Percentiles rank a stretch among this genome's conserved stretches.
Conservation (phyloP, 345 rosid species). For the Balakata baccata region DNA sequence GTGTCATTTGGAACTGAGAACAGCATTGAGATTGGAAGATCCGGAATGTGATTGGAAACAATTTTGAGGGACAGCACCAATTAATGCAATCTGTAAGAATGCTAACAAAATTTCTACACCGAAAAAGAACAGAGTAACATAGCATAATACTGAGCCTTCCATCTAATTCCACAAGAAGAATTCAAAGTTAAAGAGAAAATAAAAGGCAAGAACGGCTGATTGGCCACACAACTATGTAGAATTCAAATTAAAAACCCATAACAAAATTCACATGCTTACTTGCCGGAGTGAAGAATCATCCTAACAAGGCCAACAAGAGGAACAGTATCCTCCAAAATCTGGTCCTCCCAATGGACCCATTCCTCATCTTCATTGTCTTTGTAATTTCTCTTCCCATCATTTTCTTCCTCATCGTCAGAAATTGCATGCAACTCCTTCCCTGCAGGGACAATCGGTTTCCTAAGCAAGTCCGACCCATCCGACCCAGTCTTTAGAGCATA, state of each 20-base stretch:
- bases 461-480: slow-evolving; percentile 52
- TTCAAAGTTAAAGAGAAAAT: not conserved
- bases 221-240: too few species aligned
- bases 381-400: not conserved
- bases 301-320: slow-evolving; percentile 90
- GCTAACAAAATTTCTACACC: not conserved
- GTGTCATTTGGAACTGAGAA: too few species aligned
- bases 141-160: not conserved
- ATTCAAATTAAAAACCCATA: not conserved
- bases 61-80: not conserved
- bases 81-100: not conserved
- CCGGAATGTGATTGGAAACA: too few species aligned
- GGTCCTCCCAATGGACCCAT: slow-evolving; percentile 76
- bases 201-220: not conserved
- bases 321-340: slow-evolving; percentile 79
- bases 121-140: not conserved
- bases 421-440: slow-evolving; percentile 16
- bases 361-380: slow-evolving; percentile 18
- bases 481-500: slow-evolving; percentile 54
- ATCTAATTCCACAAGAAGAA: not conserved
- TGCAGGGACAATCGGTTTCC: slow-evolving; percentile 37
- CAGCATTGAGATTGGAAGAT: not conserved
- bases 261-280: slow-evolving; percentile 44
- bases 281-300: slow-evolving; percentile 83
- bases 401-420: slow-evolving; percentile 39